Conservation (phyloP, 140 eudicot genomes). For the Ambrosia hybrid region DNA sequence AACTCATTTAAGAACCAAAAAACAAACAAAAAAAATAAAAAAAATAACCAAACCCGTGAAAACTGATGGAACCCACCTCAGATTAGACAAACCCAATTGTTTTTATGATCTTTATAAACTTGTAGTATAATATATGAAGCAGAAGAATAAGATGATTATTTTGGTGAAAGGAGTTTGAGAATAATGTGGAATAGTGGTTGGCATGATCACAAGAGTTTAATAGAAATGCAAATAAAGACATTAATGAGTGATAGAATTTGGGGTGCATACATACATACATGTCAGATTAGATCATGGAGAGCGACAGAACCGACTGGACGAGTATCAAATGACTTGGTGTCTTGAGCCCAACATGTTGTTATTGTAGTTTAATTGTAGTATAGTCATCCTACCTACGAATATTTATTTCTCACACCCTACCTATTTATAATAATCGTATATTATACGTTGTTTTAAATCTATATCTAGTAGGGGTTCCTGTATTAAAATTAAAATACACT, state of each 20-base stretch:
- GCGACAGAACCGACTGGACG: constrained; percentile 22
- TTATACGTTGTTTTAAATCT: no score
- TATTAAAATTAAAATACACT: no score
- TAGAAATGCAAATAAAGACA: constrained; percentile 5
- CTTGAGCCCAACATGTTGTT: constrained; percentile 7
- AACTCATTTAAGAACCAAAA: neutral
- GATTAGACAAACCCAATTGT: neutral
- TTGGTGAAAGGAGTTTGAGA: no score
- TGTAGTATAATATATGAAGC: neutral
- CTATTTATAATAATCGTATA: no score
- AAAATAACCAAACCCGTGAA: constrained; percentile 12
- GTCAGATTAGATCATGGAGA: constrained; percentile 24
- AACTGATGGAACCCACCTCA: constrained; percentile 13
- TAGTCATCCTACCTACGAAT: neutral
- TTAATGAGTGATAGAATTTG: constrained; percentile 28
- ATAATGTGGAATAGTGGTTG: no score
- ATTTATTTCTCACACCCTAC: no score
- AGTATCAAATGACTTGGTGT: constrained; percentile 31
- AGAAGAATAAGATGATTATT: neutral
- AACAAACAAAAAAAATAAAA: neutral
- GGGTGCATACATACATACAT: constrained; percentile 6
- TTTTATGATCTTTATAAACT: neutral
- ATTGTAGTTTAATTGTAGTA: neutral
- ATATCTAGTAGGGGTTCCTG: no score
- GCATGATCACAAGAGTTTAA: neutral